Conservation (phyloP, 1,284 basidiomycete species). For the Vanrija sp. region DNA sequence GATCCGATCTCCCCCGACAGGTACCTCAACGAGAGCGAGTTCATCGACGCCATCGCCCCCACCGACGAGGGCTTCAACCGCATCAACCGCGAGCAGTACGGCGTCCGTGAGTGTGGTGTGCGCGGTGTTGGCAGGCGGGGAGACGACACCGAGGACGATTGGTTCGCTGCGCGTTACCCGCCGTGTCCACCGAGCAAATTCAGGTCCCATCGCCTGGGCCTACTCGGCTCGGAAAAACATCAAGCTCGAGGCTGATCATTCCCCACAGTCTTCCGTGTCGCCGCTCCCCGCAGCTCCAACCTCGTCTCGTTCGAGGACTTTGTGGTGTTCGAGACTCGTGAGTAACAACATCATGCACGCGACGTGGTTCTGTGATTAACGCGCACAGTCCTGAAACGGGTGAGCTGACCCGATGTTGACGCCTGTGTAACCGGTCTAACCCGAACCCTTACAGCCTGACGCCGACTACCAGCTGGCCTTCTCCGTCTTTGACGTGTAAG, state of each 20-base stretch:
- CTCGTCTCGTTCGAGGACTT: conserved; percentile 92
- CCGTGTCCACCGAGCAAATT: too few species aligned
- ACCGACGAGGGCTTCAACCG: conserved; percentile 69
- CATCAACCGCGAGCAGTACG: conserved; percentile 80
- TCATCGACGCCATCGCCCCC: conserved; percentile 89
- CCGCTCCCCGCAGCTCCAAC: conserved; percentile 70
- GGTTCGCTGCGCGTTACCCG: background rate
- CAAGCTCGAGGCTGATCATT: too few species aligned
- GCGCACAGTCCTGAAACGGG: conserved; percentile 39
- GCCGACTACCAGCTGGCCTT: conserved; percentile 96
- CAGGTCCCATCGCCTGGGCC: too few species aligned
- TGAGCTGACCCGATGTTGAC: conserved; percentile 8
- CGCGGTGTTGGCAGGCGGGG: too few species aligned
- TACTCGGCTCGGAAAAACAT: too few species aligned
- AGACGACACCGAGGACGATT: too few species aligned
- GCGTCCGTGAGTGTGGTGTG: conserved; percentile 52
- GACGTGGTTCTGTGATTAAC: background rate
- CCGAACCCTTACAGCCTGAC: conserved; percentile 61
- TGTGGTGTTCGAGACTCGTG: conserved; percentile 77
- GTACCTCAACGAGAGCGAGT: conserved; percentile 75
- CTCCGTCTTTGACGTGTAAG: conserved; percentile 90
- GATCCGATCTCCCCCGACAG: conserved; percentile 39
- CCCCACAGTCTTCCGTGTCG: conserved; percentile 71
- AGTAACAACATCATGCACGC: conserved; percentile 14
- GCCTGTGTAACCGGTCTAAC: background rate